phyloP scores from a whole-genome alignment of 2,329 filamentous ascomycete genomes.

The Fusarium algeriense region DNA sequence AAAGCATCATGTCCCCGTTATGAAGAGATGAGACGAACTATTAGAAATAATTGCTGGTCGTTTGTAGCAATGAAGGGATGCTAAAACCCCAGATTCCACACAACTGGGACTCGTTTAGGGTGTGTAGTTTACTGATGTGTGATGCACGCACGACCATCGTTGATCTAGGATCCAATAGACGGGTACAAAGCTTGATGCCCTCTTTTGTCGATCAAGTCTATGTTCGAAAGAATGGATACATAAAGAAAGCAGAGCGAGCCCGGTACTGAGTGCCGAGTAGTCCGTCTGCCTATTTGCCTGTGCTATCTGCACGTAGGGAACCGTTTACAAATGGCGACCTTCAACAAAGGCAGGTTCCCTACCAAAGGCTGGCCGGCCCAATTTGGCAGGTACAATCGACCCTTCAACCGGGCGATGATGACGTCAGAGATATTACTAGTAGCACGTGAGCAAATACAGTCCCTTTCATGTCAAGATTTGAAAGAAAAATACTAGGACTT shows the following conservation, averaged over 20 bases:
- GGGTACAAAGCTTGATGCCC: background rate
- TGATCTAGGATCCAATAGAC: slow-evolving; percentile 4
- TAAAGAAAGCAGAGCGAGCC: background rate
- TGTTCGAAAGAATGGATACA: background rate
- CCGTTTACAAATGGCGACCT: background rate
- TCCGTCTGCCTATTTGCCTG: background rate
- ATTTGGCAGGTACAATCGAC: slow-evolving; percentile 25
- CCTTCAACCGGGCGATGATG: slow-evolving; percentile 12
- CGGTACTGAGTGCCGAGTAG: background rate
- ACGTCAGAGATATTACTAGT: slow-evolving; percentile 21
- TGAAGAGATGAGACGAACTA: background rate
- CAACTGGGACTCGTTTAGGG: slow-evolving; percentile 16
- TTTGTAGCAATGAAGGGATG: background rate
- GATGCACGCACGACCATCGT: slow-evolving; percentile 15
- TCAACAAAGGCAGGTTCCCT: background rate
- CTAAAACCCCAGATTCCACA: slow-evolving; percentile 27
- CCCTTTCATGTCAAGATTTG: background rate
- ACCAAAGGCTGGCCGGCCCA: slow-evolving; percentile 10
- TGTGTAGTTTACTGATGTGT: slow-evolving; percentile 13
- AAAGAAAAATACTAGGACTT: background rate
- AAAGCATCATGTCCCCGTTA: background rate
- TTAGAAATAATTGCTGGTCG: background rate
- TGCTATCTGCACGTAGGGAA: background rate
- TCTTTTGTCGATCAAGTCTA: background rate
- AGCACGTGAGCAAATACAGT: background rate